Conservation (phyloP, 371 early-diverging fungal species). For the Vairimorpha necatrix region DNA sequence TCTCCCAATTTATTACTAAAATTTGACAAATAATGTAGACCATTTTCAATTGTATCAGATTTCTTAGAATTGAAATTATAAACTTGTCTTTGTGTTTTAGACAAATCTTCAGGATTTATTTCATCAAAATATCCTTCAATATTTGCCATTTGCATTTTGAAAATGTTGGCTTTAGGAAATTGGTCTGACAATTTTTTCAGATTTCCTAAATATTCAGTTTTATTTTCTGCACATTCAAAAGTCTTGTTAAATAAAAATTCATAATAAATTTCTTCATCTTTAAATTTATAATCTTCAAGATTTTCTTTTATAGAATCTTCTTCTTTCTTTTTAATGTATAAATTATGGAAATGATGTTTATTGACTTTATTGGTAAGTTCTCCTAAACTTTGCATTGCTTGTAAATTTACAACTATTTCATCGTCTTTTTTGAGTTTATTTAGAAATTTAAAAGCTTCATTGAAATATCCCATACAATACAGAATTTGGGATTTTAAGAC, state of each 20-base stretch:
- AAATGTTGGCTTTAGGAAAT: slow-evolving; percentile 2
- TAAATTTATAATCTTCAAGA: slow-evolving; percentile 8
- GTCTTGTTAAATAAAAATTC: slow-evolving; percentile 42
- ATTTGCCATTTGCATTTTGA: slow-evolving; percentile 40
- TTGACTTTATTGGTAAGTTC: slow-evolving; percentile 6
- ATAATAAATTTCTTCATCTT: background rate
- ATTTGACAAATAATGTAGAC: slow-evolving; percentile 33
- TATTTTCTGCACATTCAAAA: slow-evolving; percentile 29
- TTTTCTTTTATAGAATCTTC: slow-evolving; percentile 13
- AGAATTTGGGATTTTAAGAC: slow-evolving; percentile 48
- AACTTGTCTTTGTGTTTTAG: slow-evolving; percentile 27
- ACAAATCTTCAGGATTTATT: background rate
- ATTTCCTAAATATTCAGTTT: slow-evolving; percentile 14
- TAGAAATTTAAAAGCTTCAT: slow-evolving; percentile 33
- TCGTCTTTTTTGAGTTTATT: slow-evolving; percentile 14
- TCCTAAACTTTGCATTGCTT: slow-evolving; percentile 38
- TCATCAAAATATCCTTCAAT: slow-evolving; percentile 23
- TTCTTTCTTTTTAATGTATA: slow-evolving; percentile 11
- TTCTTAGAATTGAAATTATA: slow-evolving; percentile 16
- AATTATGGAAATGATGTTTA: slow-evolving; percentile 1
- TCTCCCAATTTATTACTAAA: slow-evolving; percentile 2
- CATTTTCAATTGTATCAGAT: background rate
- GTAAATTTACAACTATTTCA: slow-evolving; percentile 48
- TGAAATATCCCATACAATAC: slow-evolving; percentile 49
- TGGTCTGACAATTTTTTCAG: slow-evolving; percentile 7